Percentiles rank a stretch among this genome's conserved stretches.
Evolutionary conservation across 106 monocot species (phyloP).

Genomic region (Alisma plantagoaquatica): DNA sequence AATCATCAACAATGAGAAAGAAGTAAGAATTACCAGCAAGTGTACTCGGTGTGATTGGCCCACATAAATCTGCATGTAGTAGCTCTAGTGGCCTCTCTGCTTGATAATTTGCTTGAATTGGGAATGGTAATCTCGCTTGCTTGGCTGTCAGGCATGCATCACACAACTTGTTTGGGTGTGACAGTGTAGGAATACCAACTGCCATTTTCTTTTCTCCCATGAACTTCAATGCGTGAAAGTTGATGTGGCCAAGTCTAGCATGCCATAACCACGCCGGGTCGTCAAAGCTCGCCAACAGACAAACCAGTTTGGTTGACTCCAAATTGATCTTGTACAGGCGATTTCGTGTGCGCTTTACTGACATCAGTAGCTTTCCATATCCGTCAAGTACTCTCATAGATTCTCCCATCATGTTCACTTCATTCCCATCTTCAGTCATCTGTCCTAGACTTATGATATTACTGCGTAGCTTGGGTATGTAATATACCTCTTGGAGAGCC

Average conservation of each 20-base stretch:
- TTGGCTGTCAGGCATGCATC: background rate
- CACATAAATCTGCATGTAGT: too few species aligned
- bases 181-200: background rate
- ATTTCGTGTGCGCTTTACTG: too few species aligned
- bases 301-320: background rate
- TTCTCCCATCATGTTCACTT: constrained; percentile 2
- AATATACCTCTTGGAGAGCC: background rate
- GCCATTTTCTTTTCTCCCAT: constrained; percentile 8
- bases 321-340: too few species aligned
- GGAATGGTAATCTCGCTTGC: constrained; percentile 7
- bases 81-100: constrained; percentile 3
- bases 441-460: constrained; percentile 7
- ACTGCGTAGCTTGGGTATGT: constrained; percentile 2
- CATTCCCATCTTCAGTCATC: background rate
- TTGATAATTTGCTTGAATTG: background rate
- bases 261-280: constrained; percentile 9
- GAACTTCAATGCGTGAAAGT: constrained; percentile 2
- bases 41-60: too few species aligned
- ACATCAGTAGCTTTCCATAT: too few species aligned
- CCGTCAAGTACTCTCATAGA: background rate
- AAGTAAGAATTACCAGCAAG: constrained; percentile 1
- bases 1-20: constrained; percentile 11
- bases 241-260: constrained; percentile 4
- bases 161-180: too few species aligned
- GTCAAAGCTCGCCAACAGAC: background rate